A percentile compares a stretch with the other conserved stretches of the same genome.
These are phyloP conservation scores for Macrophomina phaseolina DNA, from an alignment of 2,329 filamentous ascomycete genomes.

Conservation along the genomic window DNA sequence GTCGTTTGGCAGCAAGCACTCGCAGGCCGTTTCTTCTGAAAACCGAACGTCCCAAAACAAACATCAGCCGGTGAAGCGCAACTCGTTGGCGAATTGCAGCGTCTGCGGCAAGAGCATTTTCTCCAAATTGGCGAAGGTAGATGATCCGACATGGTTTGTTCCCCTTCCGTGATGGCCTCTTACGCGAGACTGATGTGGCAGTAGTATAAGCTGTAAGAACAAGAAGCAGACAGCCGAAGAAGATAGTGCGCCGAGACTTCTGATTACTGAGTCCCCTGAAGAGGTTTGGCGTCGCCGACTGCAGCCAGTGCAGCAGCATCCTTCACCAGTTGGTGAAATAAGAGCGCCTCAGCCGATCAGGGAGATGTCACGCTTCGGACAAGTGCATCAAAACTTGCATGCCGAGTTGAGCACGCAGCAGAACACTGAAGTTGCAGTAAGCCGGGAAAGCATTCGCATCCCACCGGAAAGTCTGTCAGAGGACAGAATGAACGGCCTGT, in stretches of 20 bases:
- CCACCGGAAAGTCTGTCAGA: too few relatives aligned
- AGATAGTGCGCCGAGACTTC: background rate
- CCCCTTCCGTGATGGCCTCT: background rate
- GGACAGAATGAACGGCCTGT: too few relatives aligned
- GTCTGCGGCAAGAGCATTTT: constrained; percentile 3
- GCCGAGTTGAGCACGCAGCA: background rate
- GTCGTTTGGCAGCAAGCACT: background rate
- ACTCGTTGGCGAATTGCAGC: background rate
- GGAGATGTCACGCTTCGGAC: background rate
- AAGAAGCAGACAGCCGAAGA: background rate
- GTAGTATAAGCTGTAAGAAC: background rate
- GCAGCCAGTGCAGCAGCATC: background rate
- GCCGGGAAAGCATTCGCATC: too few relatives aligned
- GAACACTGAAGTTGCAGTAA: background rate
- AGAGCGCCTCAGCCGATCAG: background rate
- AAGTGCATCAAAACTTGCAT: background rate
- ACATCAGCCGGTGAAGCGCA: background rate
- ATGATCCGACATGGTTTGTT: constrained; percentile 1
- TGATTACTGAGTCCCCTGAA: background rate
- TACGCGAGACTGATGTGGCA: background rate
- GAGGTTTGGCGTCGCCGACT: constrained; percentile 15
- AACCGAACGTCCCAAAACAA: background rate
- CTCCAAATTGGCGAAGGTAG: background rate
- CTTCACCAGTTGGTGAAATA: background rate
- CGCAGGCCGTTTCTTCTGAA: background rate